phyloP scores from a whole-genome alignment of 441 rosid genomes.

The Gossypium davidsonii region DNA sequence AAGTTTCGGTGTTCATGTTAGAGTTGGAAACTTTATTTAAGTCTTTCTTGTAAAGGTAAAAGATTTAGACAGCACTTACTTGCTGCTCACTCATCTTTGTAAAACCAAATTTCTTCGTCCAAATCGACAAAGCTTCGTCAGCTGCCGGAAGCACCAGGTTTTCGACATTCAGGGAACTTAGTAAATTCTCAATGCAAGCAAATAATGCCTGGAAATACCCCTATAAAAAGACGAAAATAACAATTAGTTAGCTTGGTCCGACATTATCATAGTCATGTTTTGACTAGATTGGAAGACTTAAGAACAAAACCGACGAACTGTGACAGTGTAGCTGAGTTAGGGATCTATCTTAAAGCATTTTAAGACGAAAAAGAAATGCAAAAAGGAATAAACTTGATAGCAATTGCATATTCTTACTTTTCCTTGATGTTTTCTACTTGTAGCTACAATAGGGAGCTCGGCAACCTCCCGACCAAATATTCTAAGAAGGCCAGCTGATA shows the following conservation, averaged over 20 bases:
- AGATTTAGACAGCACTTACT: conserved; percentile 37
- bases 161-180: conserved; percentile 63
- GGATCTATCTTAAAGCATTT: conserved; percentile 4
- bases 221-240: conserved; percentile 30
- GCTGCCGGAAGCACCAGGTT: conserved; percentile 95
- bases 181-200: conserved; percentile 72
- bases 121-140: conserved; percentile 87
- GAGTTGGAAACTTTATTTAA: background rate
- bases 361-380: background rate
- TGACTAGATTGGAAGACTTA: background rate
- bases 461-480: conserved; percentile 84
- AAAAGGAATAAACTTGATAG: background rate
- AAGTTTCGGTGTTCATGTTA: background rate
- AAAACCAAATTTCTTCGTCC: conserved; percentile 91
- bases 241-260: background rate
- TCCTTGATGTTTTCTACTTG: conserved; percentile 84
- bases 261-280: background rate
- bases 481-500: conserved; percentile 92
- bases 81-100: conserved; percentile 58
- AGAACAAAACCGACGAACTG: background rate
- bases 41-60: background rate
- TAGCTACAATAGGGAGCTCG: conserved; percentile 97
- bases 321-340: background rate
- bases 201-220: conserved; percentile 88
- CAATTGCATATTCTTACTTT: conserved; percentile 35